Evolutionary conservation across 1,284 basidiomycete genomes (phyloP), one percentile per base, ranked within the genome.

Genomic region (Tilletia setariae): DNA sequence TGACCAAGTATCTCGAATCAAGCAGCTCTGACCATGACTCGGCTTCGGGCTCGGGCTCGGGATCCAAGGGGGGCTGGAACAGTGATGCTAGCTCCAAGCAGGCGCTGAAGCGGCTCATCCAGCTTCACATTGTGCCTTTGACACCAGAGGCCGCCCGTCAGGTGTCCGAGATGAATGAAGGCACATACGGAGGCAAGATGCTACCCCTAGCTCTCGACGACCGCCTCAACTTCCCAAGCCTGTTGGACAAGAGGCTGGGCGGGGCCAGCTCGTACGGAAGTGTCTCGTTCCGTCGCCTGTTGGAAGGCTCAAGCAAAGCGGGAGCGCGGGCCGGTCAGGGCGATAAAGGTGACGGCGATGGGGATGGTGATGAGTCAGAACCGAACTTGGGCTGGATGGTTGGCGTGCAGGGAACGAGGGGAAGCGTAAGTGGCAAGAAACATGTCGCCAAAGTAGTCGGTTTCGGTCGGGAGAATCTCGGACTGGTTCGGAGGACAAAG

Each of bases 351-450:
- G 53, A n/a, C 16, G 47, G 43, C 23, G 65, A 13, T 21, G 19
- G 40, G 21, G 15, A 25, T 19, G 44, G 35, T 40, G 46, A 9
- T 25, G 19, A 23, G 23, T 6, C 51, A 23, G 64, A 65, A 9
- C 25, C 86, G 86, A 70, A 84, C 62, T 86, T 87, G 77, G 84
- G 68, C 13, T 92, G 88, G 82, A 84, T 93, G 63, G 89, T 96
- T n/a, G 94, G 95, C 6, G 93, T 98, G 81, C 90, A 90, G 83
- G 90, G 90, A 63, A 93, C 93, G 1, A 86, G 92, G 13, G 93
- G 92, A 8, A 85, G 89, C 44, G 89, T 59, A 9, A 19, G 88
- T 15, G 85, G 86, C 63, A 85, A 85, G 49, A 90, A 93, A 7
- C 73, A 81, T 79, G 91, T 89, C 84, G 94, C 93, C 13, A 86